Evolutionary conservation across 2,329 filamentous ascomycete genomes (phyloP).

Genomic region (Fusarium pseudoanthophilum): DNA sequence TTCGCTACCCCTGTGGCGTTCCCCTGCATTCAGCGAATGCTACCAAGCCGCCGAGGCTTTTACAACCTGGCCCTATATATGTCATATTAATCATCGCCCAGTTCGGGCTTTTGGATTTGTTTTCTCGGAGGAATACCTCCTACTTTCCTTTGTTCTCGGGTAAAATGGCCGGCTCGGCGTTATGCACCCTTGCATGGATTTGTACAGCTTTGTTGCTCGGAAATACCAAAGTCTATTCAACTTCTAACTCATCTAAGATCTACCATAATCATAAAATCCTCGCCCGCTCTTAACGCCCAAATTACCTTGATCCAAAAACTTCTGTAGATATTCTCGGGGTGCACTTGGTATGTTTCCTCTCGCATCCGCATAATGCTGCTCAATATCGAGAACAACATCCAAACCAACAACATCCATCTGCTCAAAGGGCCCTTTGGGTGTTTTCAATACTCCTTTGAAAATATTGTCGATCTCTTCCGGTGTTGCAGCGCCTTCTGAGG

Average conservation of each 20-base stretch:
- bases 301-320: slow-evolving; percentile 38
- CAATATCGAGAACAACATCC: slow-evolving; percentile 48
- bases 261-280: slow-evolving; percentile 44
- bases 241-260: not conserved
- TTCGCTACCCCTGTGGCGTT: not conserved
- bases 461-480: slow-evolving; percentile 48
- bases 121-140: not conserved
- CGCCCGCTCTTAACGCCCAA: slow-evolving; percentile 46
- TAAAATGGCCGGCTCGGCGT: not conserved
- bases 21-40: not conserved
- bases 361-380: slow-evolving; percentile 46
- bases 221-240: not conserved
- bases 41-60: slow-evolving; percentile 2
- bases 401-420: slow-evolving; percentile 48
- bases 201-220: not conserved
- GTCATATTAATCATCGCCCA: not conserved
- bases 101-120: not conserved
- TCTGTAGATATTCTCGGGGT: slow-evolving; percentile 42
- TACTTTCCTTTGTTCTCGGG: not conserved
- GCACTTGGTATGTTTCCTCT: slow-evolving; percentile 38
- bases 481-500: slow-evolving; percentile 46
- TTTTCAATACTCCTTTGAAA: slow-evolving; percentile 47
- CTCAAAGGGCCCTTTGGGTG: slow-evolving; percentile 47
- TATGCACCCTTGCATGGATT: not conserved
- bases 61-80: not conserved